phyloP scores from a whole-genome alignment of 139 green algal species.

The Pseudopediastrum boryanum region DNA sequence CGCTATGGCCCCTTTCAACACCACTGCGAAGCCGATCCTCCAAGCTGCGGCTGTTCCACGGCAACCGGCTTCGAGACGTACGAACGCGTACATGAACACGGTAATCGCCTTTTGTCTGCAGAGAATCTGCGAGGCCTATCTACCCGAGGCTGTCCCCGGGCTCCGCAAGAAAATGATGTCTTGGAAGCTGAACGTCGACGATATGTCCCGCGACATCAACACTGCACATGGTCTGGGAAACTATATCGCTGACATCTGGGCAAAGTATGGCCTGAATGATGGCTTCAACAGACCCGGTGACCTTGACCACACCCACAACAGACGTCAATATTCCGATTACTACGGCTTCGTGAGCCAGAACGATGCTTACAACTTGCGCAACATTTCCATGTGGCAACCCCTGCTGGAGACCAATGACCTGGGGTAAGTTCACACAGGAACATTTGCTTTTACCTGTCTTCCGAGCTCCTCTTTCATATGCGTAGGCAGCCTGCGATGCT shows the following conservation, averaged over 20 bases:
- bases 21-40: background rate
- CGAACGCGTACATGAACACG: background rate
- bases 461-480: no score
- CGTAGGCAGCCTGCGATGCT: no score
- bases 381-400: slow-evolving; percentile 4
- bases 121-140: slow-evolving; percentile 2
- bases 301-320: background rate
- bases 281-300: background rate
- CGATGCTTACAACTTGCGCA: background rate
- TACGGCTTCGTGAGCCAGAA: background rate
- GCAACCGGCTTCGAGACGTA: background rate
- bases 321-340: background rate
- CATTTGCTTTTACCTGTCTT: no score
- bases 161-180: background rate
- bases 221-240: background rate
- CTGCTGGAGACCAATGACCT: no score
- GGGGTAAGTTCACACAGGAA: no score
- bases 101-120: background rate
- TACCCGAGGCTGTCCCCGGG: slow-evolving; percentile 4
- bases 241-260: background rate
- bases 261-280: no score
- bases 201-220: background rate
- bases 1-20: background rate
- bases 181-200: background rate
- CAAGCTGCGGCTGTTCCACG: background rate